A percentile compares a stretch with the other conserved stretches of the same genome.
Conservation (phyloP, 495 filamentous ascomycete genomes). For the Neurospora intermedia region DNA sequence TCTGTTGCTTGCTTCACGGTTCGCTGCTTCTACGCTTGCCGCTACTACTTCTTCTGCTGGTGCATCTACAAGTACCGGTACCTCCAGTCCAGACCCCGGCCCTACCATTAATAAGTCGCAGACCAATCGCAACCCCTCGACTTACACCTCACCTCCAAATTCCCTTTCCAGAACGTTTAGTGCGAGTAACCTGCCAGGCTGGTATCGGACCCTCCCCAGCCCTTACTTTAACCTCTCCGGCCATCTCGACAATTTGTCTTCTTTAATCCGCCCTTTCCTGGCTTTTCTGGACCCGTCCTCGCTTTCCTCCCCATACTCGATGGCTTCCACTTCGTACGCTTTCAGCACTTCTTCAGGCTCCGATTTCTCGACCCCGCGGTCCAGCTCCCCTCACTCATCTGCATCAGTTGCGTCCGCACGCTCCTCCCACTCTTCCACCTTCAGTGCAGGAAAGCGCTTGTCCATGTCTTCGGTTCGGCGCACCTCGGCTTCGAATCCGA, state of each 20-base stretch:
- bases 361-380: constrained; percentile 44
- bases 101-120: background rate
- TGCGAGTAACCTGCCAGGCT: background rate
- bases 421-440: constrained; percentile 40
- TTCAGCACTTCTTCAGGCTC: constrained; percentile 32
- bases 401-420: constrained; percentile 33
- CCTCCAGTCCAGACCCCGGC: background rate
- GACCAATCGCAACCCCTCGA: background rate
- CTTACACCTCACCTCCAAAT: background rate
- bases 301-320: constrained; percentile 23
- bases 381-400: constrained; percentile 34
- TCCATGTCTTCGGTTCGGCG: constrained; percentile 38
- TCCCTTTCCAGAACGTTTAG: background rate
- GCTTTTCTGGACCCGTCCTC: constrained; percentile 11
- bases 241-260: background rate
- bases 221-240: constrained; percentile 8
- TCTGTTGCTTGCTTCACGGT: background rate
- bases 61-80: background rate
- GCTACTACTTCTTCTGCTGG: background rate
- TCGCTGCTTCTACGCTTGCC: background rate
- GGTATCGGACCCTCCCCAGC: background rate
- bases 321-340: constrained; percentile 35
- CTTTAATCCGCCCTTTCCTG: constrained; percentile 11
- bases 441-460: constrained; percentile 37
- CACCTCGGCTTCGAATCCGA: constrained; percentile 41